These are phyloP conservation scores for Pisolithus albus DNA, from an alignment of 768 basidiomycete genomes.

Conservation along the genomic window DNA sequence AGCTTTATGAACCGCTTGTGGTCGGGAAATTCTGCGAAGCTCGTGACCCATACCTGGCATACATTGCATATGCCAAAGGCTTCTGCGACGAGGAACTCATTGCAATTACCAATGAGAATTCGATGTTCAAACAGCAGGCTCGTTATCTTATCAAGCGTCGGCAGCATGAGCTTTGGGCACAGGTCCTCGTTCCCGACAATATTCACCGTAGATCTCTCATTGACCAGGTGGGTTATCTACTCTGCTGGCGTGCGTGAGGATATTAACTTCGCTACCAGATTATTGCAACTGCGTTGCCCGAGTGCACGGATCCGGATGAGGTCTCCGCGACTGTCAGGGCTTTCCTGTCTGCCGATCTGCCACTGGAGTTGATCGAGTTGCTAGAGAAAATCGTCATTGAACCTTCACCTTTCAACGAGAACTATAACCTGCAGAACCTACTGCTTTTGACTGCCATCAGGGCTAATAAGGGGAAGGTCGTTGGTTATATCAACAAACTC, in stretches of 20 bases:
- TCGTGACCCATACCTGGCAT: constrained; percentile 95
- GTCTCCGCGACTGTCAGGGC: constrained; percentile 98
- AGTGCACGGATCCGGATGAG: constrained; percentile 96
- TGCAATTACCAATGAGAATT: constrained; percentile 94
- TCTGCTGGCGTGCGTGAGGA: background rate
- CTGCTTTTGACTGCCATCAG: constrained; percentile 92
- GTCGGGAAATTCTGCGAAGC: constrained; percentile 99
- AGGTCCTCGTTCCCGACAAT: constrained; percentile 86
- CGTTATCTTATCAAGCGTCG: constrained; percentile 97
- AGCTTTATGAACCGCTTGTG: constrained; percentile 94
- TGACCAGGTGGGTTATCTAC: constrained; percentile 58
- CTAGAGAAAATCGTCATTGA: constrained; percentile 99
- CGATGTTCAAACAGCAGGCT: constrained; percentile 99
- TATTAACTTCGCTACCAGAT: constrained; percentile 41
- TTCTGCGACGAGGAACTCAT: constrained; percentile 98
- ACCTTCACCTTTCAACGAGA: constrained; percentile 95
- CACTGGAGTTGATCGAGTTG: constrained; percentile 93
- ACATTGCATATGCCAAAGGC: constrained; percentile 98
- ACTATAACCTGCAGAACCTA: constrained; percentile 93
- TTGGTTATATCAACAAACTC: constrained; percentile 95
- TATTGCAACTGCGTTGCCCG: constrained; percentile 90
- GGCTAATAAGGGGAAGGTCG: constrained; percentile 97
- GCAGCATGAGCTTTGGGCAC: constrained; percentile 91
- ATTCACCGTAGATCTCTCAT: constrained; percentile 89
- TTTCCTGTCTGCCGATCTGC: constrained; percentile 94